Evolutionary conservation across 306 rosid genomes (phyloP).

Genomic region (Citrullus colocynthis): DNA sequence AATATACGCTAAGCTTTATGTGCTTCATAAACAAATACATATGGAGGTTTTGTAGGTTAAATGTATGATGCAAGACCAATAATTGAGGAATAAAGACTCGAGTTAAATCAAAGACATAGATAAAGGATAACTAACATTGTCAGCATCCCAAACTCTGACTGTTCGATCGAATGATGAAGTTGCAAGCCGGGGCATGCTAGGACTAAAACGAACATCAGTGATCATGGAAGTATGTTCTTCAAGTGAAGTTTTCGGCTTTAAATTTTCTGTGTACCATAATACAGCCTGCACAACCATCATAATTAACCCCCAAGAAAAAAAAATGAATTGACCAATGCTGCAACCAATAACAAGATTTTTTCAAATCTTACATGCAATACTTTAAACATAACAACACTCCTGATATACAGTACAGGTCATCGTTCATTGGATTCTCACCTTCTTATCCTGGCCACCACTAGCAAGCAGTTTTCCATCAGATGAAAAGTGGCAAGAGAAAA

Average conservation of each 20-base stretch:
- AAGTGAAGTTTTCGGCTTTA: constrained; percentile 56
- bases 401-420: neutral
- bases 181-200: constrained; percentile 80
- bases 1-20: neutral
- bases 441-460: constrained; percentile 97
- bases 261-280: constrained; percentile 70
- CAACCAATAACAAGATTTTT: neutral
- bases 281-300: constrained; percentile 50
- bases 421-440: constrained; percentile 29
- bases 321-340: neutral
- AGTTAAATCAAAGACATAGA: neutral
- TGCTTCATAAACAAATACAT: neutral
- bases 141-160: constrained; percentile 97
- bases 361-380: neutral
- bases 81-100: neutral
- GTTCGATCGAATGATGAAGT: constrained; percentile 95
- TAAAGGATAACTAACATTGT: constrained; percentile 52
- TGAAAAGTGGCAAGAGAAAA: constrained; percentile 86
- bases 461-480: constrained; percentile 94
- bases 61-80: neutral
- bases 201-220: constrained; percentile 94
- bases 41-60: neutral
- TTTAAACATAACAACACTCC: neutral
- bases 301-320: constrained; percentile 3
- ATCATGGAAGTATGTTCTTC: constrained; percentile 80